Percentiles rank a stretch among this genome's conserved stretches.
Conservation (phyloP, 768 basidiomycete species). For the Asterophora parasitica region DNA sequence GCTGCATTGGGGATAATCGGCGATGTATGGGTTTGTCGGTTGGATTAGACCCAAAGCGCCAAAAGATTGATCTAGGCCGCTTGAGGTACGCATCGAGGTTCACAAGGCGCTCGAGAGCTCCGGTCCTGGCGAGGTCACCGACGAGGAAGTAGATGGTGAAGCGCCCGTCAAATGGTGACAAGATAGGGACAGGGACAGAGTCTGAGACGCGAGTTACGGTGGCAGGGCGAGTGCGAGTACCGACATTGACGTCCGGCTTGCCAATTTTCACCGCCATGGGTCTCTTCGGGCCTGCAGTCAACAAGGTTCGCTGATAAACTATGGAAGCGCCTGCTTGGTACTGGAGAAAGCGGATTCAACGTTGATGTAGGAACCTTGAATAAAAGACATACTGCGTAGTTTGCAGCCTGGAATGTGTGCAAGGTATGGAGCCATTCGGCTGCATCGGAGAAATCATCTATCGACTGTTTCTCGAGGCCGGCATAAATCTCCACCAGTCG, state of each 20-base stretch:
- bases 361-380: not conserved
- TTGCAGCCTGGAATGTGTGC: constrained; percentile 11
- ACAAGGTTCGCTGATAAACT: constrained; percentile 7
- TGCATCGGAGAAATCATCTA: constrained; percentile 11
- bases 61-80: constrained; percentile 11
- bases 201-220: constrained; percentile 14
- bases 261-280: constrained; percentile 8
- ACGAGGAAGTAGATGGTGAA: constrained; percentile 14
- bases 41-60: constrained; percentile 6
- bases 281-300: constrained; percentile 10
- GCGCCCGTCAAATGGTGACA: constrained; percentile 12
- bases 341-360: not conserved
- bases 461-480: constrained; percentile 15
- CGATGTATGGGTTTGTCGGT: not conserved
- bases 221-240: constrained; percentile 11
- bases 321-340: constrained; percentile 17
- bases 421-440: constrained; percentile 11
- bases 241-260: constrained; percentile 10
- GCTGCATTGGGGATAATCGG: constrained; percentile 1
- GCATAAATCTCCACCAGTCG: constrained; percentile 15
- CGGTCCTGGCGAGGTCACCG: constrained; percentile 10
- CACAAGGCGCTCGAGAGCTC: constrained; percentile 6
- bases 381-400: constrained; percentile 9
- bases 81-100: constrained; percentile 6
- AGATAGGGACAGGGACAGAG: constrained; percentile 10